Base-by-base conservation (phyloP, 2,329 filamentous ascomycete species). In the Penicillium sp. region DNA sequence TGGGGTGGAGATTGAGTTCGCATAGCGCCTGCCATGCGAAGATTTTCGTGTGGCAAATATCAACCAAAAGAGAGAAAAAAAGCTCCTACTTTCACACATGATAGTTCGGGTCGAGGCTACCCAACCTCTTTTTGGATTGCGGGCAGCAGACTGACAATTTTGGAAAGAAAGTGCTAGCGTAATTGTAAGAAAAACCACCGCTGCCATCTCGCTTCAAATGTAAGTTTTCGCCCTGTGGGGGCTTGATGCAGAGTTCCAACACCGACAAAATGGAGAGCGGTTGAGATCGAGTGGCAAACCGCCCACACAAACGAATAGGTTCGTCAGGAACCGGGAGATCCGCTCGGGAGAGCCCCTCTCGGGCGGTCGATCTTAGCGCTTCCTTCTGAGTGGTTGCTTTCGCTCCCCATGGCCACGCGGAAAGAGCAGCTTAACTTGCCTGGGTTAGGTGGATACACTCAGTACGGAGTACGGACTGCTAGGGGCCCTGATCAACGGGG, bases 341-440 rank as follows among this genome's bases (percentile, higher is more conserved):
- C 42, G 50, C 14, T 40, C 53, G 52, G 50, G 49, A 42, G 16
- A 54, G 21, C 53, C 52, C 50, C 43, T 56, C 44, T 56, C 44
- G 49, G 56, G 49, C 45, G 31, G n/a, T 45, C 52, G 57, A 58
- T 61, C 46, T 57, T 61, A 60, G 59, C 57, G 60, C 54, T 32
- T 13, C 43, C 16, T 1, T 43, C 10, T 4, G 32, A 43, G 29
- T 27, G 24, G 24, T 8, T 34, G 4, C 14, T 49, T 18, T 40
- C 31, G 14, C 34, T 27, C 24, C 24, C 34, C 13, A 14, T 6
- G n/a, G 8, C 46, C 22, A 53, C 44, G 24, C n/a, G 46, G 27
- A 18, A 24, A 32, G 16, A 13, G 11, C 11, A 27, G 40, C 9
- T 40, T 45, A 14, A 4, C 34, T 7, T 18, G 1, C 38, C 39